phyloP scores from a whole-genome alignment of 768 basidiomycete species.

The Amanita rimosa region DNA sequence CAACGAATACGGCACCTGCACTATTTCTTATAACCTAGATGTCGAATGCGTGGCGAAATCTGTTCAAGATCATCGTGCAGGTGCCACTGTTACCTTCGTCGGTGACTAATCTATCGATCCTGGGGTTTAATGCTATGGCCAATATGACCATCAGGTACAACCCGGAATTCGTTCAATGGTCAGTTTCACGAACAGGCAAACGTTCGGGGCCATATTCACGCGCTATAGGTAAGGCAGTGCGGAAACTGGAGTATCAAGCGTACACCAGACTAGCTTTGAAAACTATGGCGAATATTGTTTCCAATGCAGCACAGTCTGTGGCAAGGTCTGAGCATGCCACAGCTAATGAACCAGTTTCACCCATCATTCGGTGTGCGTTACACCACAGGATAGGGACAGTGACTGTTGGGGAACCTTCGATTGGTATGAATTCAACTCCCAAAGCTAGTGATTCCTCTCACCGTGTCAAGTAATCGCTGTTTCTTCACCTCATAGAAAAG shows the following conservation, averaged over 20 bases:
- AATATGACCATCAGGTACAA: slow-evolving; percentile 35
- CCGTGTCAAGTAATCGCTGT: slow-evolving; percentile 55
- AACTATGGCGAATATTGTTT: slow-evolving; percentile 56
- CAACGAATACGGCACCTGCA: slow-evolving; percentile 37
- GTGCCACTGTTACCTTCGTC: slow-evolving; percentile 68
- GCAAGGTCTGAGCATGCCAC: slow-evolving; percentile 31
- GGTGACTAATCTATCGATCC: slow-evolving; percentile 24
- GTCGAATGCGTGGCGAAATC: slow-evolving; percentile 44
- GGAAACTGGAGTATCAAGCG: slow-evolving; percentile 71
- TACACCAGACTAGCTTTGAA: slow-evolving; percentile 74
- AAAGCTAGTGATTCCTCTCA: not conserved
- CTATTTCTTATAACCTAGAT: slow-evolving; percentile 54
- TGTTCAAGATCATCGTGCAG: slow-evolving; percentile 53
- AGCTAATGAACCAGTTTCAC: slow-evolving; percentile 13
- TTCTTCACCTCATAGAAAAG: slow-evolving; percentile 73
- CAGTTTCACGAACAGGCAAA: not conserved
- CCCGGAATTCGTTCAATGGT: slow-evolving; percentile 82
- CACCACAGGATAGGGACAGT: slow-evolving; percentile 73
- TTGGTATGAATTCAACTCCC: slow-evolving; percentile 25
- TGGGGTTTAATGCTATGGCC: not conserved
- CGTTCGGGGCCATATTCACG: not conserved
- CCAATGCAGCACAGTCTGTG: slow-evolving; percentile 27
- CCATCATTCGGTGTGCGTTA: slow-evolving; percentile 49
- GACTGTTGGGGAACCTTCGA: slow-evolving; percentile 70
- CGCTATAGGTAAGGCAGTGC: slow-evolving; percentile 52